A percentile compares a stretch with the other conserved stretches of the same genome.
Evolutionary conservation across 2,329 filamentous ascomycete genomes (phyloP).

Genomic region (Coniochaeta prunicola): DNA sequence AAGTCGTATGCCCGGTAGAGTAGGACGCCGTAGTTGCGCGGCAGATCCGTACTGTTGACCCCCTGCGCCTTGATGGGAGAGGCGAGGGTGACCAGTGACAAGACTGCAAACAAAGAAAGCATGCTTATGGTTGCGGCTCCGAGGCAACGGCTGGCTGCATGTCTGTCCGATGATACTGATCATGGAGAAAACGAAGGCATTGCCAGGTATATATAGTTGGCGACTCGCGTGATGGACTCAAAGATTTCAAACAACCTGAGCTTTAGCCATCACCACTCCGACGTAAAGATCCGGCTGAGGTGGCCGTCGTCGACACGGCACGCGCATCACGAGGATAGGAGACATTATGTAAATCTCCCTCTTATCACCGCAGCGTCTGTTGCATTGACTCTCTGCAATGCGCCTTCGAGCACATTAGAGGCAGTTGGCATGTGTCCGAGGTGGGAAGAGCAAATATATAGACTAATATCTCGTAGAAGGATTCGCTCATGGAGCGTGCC

Average conservation of each 20-base stretch:
- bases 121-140: background rate
- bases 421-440: background rate
- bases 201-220: background rate
- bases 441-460: background rate
- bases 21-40: constrained; percentile 31
- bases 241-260: no score
- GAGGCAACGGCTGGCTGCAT: background rate
- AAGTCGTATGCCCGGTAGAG: constrained; percentile 37
- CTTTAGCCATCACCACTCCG: no score
- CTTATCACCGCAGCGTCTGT: background rate
- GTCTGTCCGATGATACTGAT: background rate
- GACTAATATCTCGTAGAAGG: background rate
- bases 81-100: background rate
- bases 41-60: background rate
- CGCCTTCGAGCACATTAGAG: background rate
- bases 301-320: background rate
- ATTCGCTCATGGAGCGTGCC: background rate
- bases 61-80: background rate
- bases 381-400: background rate
- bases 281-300: background rate
- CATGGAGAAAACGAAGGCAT: background rate
- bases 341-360: background rate
- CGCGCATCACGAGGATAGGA: background rate
- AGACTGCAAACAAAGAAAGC: background rate
- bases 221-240: background rate